A percentile compares a stretch with the other conserved stretches of the same genome.
phyloP scores from a whole-genome alignment of 73 alveolate species.

The Paraurostyla sp. region DNA sequence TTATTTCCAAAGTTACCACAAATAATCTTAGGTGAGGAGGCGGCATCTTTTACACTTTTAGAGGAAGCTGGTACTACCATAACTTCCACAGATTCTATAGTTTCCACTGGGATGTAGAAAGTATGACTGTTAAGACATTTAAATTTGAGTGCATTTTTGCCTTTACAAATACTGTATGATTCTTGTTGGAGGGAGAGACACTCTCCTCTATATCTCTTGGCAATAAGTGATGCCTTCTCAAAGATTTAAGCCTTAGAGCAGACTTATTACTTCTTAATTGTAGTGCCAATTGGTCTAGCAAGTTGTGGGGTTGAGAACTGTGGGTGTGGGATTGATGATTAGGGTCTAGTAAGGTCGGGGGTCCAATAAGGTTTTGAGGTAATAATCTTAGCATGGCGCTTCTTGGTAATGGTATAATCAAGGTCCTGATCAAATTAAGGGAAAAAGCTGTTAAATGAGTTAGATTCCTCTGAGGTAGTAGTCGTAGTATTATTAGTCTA shows the following conservation, averaged over 20 bases:
- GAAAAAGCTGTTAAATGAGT: conserved; percentile 1
- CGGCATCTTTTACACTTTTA: conserved; percentile 46
- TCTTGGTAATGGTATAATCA: not conserved
- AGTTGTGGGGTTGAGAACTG: not conserved
- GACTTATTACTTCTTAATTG: not conserved
- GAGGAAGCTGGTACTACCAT: not conserved
- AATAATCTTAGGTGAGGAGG: conserved; percentile 8
- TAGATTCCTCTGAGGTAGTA: not conserved
- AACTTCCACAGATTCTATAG: not conserved
- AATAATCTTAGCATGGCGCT: not conserved
- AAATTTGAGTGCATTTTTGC: conserved; percentile 50
- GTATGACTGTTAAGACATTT: conserved; percentile 49
- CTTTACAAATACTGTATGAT: conserved; percentile 36
- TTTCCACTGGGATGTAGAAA: conserved; percentile 41
- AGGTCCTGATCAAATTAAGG: conserved; percentile 18
- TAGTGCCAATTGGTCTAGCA: not conserved
- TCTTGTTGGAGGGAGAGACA: conserved; percentile 44
- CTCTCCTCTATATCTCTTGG: conserved; percentile 39
- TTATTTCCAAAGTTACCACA: not conserved
- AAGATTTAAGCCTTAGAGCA: not conserved
- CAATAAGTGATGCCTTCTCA: conserved; percentile 35
- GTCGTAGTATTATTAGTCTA: not conserved
- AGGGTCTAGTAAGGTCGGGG: not conserved
- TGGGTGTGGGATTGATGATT: no score
- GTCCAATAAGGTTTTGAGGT: conserved; percentile 2